Evolutionary conservation across 805 yeast species (phyloP), one percentile per base, ranked within the genome.

Genomic region (Suhomyces xylopsoci): DNA sequence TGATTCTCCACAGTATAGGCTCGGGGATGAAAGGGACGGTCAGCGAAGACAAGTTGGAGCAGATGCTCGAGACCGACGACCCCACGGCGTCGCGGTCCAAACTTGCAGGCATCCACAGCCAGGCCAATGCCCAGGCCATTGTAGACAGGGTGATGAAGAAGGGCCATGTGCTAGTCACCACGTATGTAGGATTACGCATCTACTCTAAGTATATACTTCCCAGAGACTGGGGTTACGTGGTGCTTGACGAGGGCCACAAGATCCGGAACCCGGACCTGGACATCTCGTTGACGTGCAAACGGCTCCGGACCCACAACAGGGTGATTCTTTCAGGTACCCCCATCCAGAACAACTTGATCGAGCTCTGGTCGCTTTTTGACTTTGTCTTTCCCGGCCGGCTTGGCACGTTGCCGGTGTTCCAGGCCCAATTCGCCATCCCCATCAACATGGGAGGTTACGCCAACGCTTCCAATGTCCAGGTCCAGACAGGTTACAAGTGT

Each of bases 401-500:
- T 20, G 99, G 99, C 0, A 94, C 99, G 0, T 73, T 94, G 22
- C 99, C 99, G 0, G 93, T 94, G 0, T 94, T 94, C 62, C 96
- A 92, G 68, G 87, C 81, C 50, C 97, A 94, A 66, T 94, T 94
- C 67, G 87, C 96, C 2, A 77, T 85, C 5, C 99, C 99, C 0
- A 94, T 94, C 45, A 93, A 91, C 63, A 79, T 89, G 65, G 99
- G 99, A n/a, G 99, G 99, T 0, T 94, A 94, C 70, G 97, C 99
- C 1, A 94, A 93, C 72, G 98, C 99, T 0, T 84, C 96, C 1
- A 94, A 94, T 65, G 82, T 94, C 3, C 97, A 94, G 65, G 98
- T 94, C 0, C 97, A 93, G 64, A 86, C 97, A 1, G 97, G 97
- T 1, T 92, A 90, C 64, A 90, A 90, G 65, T 94, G 98, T 73